phyloP scores from a whole-genome alignment of 176 grass and related monocot species.

The Raddia guianensis region DNA sequence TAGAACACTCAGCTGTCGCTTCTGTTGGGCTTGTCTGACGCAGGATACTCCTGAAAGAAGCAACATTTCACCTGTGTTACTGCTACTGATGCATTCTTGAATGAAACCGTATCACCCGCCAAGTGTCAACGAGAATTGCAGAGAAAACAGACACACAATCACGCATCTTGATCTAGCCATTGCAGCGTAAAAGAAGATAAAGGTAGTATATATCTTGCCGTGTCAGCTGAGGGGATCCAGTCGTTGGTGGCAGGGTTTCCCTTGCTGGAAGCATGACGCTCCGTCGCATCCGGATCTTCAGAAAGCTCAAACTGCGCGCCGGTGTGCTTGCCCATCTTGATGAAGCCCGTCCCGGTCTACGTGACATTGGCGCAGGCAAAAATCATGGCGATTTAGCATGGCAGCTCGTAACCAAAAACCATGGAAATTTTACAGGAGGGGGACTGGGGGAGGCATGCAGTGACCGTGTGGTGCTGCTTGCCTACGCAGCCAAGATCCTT shows the following conservation, averaged over 20 bases:
- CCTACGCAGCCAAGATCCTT: constrained; percentile 69
- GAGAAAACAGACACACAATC: not conserved
- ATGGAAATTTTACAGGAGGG: not conserved
- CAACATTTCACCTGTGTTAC: not conserved
- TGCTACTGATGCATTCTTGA: not conserved
- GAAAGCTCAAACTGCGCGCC: constrained; percentile 44
- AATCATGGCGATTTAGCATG: not conserved
- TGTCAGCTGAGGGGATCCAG: constrained; percentile 77
- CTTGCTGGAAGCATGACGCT: constrained; percentile 56
- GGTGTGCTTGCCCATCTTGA: constrained; percentile 61
- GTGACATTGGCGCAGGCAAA: not conserved
- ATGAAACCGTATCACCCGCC: too few relatives aligned
- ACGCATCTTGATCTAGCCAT: too few relatives aligned
- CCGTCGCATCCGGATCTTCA: constrained; percentile 27
- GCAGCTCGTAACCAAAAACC: too few relatives aligned
- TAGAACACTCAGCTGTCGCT: constrained; percentile 55
- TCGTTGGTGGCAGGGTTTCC: constrained; percentile 85
- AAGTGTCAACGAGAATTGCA: not conserved
- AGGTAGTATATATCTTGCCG: constrained; percentile 24
- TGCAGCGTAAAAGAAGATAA: not conserved
- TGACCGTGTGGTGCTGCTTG: constrained; percentile 90
- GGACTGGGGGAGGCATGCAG: not conserved
- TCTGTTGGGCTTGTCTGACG: constrained; percentile 73
- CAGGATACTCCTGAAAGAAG: constrained; percentile 54
- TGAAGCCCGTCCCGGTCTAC: constrained; percentile 96